Evolutionary conservation across 2,329 filamentous ascomycete genomes (phyloP), one percentile per base, ranked within the genome.

Genomic region (Aspergillus uvarum): DNA sequence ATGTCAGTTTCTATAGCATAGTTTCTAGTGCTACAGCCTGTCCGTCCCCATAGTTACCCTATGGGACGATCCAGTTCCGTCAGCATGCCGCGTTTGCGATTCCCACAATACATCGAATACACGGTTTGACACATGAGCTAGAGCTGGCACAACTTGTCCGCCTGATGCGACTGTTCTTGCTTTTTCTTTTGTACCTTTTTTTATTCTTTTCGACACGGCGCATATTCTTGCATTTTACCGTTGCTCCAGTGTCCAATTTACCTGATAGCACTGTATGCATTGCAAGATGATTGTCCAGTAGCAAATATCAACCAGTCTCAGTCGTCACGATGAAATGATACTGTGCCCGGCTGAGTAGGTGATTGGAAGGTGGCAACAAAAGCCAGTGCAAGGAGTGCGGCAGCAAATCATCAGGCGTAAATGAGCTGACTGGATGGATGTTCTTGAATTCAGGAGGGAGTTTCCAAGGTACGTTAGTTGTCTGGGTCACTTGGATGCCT

Each of bases 351-450:
- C 47, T 53, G 51, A 54, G 47, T 35, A 54, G 49, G 38, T 56
- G 24, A 55, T 53, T 59, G 57, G 59, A 58, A 62, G 59, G 63
- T 64, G 63, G 63, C 61, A 60, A 63, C 55, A 44, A 44, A 59
- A 63, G 63, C 51, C 29, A 56, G 58, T 51, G 57, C 58, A 22
- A 56, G n/a, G 47, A 47, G 21, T 42, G 51, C 32, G 42, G 54
- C 58, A 60, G 55, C 63, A 63, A 65, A 64, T 62, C 58, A 64
- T 51, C 49, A 26, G 31, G 35, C 53, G 14, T 59, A 22, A 66
- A 63, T 66, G 62, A 63, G 26, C 49, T 32, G 32, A 50, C 31
- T 54, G 11, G 22, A 57, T 42, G 54, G 52, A 44, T 61, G 38
- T 58, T 42, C 49, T 38, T 63, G 50, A 58, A 58, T 58, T 44